phyloP scores from a whole-genome alignment of 108 stramenopile species.

The Halocafeteria seosinensis region DNA sequence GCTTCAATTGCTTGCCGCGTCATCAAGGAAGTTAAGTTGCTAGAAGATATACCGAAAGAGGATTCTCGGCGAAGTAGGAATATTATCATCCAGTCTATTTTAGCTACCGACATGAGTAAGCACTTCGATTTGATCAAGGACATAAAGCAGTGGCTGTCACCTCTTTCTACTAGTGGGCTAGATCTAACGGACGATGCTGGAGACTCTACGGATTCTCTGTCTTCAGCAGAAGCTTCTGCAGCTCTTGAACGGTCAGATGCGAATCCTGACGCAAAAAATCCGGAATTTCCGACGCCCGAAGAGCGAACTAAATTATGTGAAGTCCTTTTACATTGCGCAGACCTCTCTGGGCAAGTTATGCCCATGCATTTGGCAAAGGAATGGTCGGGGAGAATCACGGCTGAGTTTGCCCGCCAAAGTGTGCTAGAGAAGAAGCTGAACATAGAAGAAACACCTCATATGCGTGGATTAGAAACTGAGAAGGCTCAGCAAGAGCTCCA shows the following conservation, averaged over 20 bases:
- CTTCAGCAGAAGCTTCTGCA: slow-evolving; percentile 19
- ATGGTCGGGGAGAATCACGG: slow-evolving; percentile 12
- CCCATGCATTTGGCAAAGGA: background rate
- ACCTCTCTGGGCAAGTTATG: slow-evolving; percentile 9
- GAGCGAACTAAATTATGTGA: slow-evolving; percentile 11
- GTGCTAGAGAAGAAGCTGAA: slow-evolving; percentile 12
- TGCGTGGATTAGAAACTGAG: slow-evolving; percentile 8
- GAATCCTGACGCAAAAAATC: background rate
- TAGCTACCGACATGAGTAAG: slow-evolving; percentile 33
- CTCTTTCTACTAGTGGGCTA: slow-evolving; percentile 7
- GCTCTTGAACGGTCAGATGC: slow-evolving; percentile 16
- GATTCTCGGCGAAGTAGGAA: slow-evolving; percentile 4
- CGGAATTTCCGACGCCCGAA: background rate
- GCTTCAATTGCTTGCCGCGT: slow-evolving; percentile 38
- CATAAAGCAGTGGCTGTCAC: slow-evolving; percentile 18
- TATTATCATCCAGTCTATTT: slow-evolving; percentile 19
- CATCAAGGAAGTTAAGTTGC: slow-evolving; percentile 14
- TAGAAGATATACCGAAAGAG: slow-evolving; percentile 6
- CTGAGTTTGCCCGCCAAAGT: slow-evolving; percentile 23
- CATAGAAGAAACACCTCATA: slow-evolving; percentile 13
- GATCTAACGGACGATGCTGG: background rate
- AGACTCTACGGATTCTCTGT: slow-evolving; percentile 7
- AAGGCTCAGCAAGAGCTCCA: background rate
- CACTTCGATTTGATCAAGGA: slow-evolving; percentile 1
- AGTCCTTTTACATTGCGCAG: slow-evolving; percentile 16